Evolutionary conservation across 2,329 filamentous ascomycete genomes (phyloP), one percentile per base, ranked within the genome.

Genomic region (Pseudogymnoascus sp.): DNA sequence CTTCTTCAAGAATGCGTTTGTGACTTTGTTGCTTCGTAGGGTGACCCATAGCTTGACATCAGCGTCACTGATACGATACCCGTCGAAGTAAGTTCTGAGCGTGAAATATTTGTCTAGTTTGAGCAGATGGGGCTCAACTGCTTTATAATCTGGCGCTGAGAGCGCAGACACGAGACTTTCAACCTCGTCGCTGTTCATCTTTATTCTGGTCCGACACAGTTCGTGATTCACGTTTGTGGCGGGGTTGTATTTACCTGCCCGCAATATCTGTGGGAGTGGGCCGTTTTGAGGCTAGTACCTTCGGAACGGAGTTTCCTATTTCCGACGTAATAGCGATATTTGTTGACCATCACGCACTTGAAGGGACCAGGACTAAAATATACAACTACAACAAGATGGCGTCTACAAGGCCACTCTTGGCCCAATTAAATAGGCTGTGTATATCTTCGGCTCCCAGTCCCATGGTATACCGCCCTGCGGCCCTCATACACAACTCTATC

Each of bases 91-190:
- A 12, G 90, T 91, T 70, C 93, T 88, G 33, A 97, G 85, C 3
- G 87, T 91, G 65, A 97, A 83, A 78, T 96, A 89, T 74, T 90
- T 90, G 75, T 97, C 91, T 66, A 97, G 85, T 69, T 89, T 86
- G 70, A 83, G 80, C 63, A 96, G 83, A 64, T 86, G 81, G 25
- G 85, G 83, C 73, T 94, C 90, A 67, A 92, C 86, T 64, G 87
- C 80, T 78, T 94, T 95, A 78, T 95, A 94, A 76, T 96, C 91
- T 62, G 83, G 77, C 40, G 79, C 80, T 65, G 77, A 75, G 65
- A 86, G 77, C 69, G 78, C 78, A 70, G 75, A 75, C 65, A 80
- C 77, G 60, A 85, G 75, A 63, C 78, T 74, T 65, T 79, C 75
- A 67, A 85, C 77, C 74, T 84, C 82, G 69, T 82, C 79, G 67